Percentiles rank a stretch among this genome's conserved stretches.
Conservation (phyloP, 257 asterid species). For the Petunia axillaris region DNA sequence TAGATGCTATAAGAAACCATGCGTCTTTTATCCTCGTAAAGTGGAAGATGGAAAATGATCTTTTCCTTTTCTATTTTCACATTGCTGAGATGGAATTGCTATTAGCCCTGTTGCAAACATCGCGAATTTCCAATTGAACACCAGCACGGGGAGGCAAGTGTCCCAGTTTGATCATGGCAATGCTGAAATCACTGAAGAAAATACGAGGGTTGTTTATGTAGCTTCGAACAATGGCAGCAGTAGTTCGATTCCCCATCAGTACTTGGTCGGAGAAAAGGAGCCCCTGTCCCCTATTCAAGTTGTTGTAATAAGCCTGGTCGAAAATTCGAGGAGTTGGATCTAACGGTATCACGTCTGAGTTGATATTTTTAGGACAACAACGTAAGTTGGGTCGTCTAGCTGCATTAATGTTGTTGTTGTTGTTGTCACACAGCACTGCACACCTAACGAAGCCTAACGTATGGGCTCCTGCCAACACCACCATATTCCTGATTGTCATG, state of each 20-base stretch:
- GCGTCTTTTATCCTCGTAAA: no score
- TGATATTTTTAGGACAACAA: not conserved
- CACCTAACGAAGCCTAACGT: not conserved
- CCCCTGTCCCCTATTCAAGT: not conserved
- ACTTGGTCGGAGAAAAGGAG: not conserved
- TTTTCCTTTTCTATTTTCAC: not conserved
- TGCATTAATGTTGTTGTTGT: no score
- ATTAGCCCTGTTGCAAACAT: not conserved
- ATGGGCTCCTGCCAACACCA: not conserved
- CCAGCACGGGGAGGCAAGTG: slow-evolving; percentile 7
- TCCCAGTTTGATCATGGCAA: slow-evolving; percentile 12
- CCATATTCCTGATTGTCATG: not conserved
- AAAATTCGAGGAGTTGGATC: not conserved
- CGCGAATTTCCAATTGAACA: slow-evolving; percentile 3
- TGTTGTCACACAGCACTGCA: not conserved
- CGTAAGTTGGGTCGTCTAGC: not conserved
- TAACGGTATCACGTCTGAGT: not conserved
- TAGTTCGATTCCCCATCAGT: not conserved
- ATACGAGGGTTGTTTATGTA: not conserved
- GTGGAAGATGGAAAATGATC: no score
- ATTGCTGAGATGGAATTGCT: not conserved
- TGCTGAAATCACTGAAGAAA: not conserved
- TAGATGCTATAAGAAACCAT: no score
- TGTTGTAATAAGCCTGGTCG: not conserved
- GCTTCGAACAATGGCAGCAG: not conserved